Percentiles rank a stretch among this genome's conserved stretches.
These are phyloP conservation scores for Arctostaphylos glauca DNA, from an alignment of 148 eudicot genomes.

Conservation along the genomic window DNA sequence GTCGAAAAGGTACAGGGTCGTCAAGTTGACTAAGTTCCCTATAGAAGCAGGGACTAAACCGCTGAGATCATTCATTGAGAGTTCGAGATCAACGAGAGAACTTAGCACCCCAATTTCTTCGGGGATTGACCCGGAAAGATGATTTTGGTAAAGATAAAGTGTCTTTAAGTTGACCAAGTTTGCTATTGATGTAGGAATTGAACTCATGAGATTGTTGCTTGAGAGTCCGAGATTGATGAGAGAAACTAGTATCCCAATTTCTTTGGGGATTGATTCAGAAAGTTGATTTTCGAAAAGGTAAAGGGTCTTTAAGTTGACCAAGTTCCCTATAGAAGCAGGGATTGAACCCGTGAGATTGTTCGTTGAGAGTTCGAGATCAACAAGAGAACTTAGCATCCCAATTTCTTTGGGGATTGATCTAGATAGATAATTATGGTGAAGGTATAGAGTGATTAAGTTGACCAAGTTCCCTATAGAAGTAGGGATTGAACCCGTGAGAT, in stretches of 20 bases:
- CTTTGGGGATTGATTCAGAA: too few relatives aligned
- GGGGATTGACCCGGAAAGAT: conserved; percentile 9
- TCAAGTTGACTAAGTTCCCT: background rate
- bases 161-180: background rate
- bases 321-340: conserved; percentile 11
- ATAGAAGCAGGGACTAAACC: conserved; percentile 12
- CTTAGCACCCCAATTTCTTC: too few relatives aligned
- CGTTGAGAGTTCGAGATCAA: background rate
- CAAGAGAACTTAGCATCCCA: conserved; percentile 1
- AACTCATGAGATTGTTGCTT: too few relatives aligned
- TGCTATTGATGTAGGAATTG: too few relatives aligned
- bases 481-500: conserved; percentile 15
- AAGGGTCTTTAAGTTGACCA: too few relatives aligned
- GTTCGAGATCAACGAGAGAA: too few relatives aligned
- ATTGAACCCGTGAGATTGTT: conserved; percentile 14
- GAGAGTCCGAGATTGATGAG: too few relatives aligned
- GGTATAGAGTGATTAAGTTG: background rate
- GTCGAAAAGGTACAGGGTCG: background rate
- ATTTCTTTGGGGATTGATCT: conserved; percentile 14
- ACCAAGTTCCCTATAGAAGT: conserved; percentile 13
- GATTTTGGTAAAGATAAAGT: background rate
- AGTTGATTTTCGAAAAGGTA: too few relatives aligned
- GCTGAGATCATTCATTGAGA: too few relatives aligned
- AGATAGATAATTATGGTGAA: background rate
- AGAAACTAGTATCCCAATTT: too few relatives aligned